Percentiles rank a stretch among this genome's conserved stretches.
phyloP scores from a whole-genome alignment of 306 rosid species.

The Rosa chinensis region DNA sequence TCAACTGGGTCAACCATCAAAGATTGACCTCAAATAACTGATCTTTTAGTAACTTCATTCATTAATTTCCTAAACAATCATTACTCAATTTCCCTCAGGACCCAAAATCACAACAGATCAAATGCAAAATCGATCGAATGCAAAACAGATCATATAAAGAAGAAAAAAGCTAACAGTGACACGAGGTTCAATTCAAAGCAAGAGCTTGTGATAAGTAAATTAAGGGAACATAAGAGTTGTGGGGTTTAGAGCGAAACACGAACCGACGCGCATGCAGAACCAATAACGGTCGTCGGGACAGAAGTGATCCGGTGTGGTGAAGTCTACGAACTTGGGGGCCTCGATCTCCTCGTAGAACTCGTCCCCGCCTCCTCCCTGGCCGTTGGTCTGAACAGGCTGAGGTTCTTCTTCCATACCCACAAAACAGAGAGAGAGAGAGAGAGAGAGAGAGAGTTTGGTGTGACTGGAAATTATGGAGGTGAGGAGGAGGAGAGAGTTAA shows the following conservation, averaged over 20 bases:
- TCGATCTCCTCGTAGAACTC: constrained; percentile 83
- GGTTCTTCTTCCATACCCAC: constrained; percentile 41
- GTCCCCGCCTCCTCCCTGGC: constrained; percentile 48
- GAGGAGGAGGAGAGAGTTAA: background rate
- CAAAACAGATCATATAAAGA: background rate
- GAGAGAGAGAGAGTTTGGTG: constrained; percentile 12
- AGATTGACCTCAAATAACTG: background rate
- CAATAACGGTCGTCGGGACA: constrained; percentile 77
- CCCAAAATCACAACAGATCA: background rate
- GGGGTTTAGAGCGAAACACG: constrained; percentile 21
- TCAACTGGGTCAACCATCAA: background rate
- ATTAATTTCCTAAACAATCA: background rate
- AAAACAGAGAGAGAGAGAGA: background rate
- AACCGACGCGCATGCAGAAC: constrained; percentile 95
- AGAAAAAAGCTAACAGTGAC: background rate
- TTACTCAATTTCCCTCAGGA: background rate
- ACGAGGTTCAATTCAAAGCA: background rate
- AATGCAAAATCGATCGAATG: background rate
- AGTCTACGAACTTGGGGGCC: constrained; percentile 93
- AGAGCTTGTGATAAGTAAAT: background rate
- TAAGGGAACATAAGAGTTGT: background rate
- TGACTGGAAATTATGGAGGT: constrained; percentile 8
- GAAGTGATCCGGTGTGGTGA: constrained; percentile 59
- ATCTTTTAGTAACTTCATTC: background rate
- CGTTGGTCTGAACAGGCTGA: constrained; percentile 32